Conservation (phyloP, 1,139 yeast genomes). For the Protomyces inundatus region DNA sequence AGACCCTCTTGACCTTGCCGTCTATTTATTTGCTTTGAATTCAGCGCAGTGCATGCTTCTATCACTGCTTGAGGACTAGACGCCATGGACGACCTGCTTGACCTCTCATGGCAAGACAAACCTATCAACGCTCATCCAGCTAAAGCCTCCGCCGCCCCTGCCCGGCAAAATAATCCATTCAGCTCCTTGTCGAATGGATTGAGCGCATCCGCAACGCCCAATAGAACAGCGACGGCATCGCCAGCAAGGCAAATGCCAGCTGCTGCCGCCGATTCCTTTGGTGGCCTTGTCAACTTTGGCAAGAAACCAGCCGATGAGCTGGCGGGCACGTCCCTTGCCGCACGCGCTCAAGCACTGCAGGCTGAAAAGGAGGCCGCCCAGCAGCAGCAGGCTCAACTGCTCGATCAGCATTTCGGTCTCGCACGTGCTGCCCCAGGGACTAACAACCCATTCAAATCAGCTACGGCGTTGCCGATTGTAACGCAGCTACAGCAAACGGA, state of each 20-base stretch:
- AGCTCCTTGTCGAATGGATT: neutral
- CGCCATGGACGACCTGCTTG: neutral
- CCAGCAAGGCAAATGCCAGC: neutral
- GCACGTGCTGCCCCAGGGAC: neutral
- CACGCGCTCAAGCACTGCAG: constrained; percentile 2
- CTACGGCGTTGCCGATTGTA: neutral
- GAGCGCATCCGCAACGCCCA: neutral
- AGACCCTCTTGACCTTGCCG: too few relatives aligned
- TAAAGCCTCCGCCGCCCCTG: neutral
- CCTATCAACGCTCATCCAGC: neutral
- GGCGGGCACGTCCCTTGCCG: constrained; percentile 3
- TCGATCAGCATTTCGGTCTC: neutral
- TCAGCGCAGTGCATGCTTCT: too few relatives aligned
- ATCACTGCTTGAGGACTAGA: too few relatives aligned
- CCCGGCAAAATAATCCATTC: neutral
- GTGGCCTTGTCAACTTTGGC: constrained; percentile 14
- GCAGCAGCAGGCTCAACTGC: neutral
- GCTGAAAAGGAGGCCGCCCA: neutral
- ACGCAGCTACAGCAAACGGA: neutral
- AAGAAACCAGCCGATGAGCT: neutral
- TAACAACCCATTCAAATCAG: neutral
- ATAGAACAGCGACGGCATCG: neutral
- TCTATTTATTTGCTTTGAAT: too few relatives aligned
- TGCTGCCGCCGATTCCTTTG: neutral
- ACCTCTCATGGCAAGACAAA: neutral